These are phyloP conservation scores for Beauveria australis DNA, from an alignment of 2,329 filamentous ascomycete species.

Conservation along the genomic window DNA sequence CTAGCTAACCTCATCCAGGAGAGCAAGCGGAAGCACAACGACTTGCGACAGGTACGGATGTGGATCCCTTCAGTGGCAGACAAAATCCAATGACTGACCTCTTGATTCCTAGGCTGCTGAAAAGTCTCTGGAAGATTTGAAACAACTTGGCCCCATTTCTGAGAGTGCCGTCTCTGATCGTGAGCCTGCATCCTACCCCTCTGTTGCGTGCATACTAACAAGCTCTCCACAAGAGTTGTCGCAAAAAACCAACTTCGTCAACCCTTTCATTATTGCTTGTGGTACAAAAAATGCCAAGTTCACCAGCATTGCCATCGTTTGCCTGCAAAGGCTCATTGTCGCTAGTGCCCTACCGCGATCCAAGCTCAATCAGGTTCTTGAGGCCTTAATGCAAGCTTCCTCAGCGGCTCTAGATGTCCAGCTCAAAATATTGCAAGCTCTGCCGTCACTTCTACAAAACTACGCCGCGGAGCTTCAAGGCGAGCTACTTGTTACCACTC, in stretches of 20 bases:
- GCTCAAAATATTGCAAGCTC: conserved; percentile 86
- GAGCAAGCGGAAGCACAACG: conserved; percentile 88
- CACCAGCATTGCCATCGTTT: conserved; percentile 77
- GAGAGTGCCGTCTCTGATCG: conserved; percentile 32
- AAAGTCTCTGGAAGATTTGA: conserved; percentile 86
- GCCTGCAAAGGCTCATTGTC: conserved; percentile 81
- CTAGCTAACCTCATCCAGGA: conserved; percentile 88
- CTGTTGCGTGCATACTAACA: conserved; percentile 13
- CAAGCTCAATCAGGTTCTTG: conserved; percentile 76
- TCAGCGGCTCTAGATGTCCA: conserved; percentile 80
- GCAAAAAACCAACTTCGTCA: conserved; percentile 74
- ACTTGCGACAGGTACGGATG: conserved; percentile 65
- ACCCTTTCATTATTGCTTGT: conserved; percentile 91
- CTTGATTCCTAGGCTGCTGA: conserved; percentile 63
- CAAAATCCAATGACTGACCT: neutral
- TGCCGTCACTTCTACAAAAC: conserved; percentile 84
- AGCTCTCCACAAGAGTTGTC: conserved; percentile 63
- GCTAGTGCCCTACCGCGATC: conserved; percentile 70
- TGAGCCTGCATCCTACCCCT: conserved; percentile 13
- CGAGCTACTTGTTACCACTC: conserved; percentile 68
- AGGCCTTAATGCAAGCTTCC: conserved; percentile 79
- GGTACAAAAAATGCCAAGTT: conserved; percentile 85
- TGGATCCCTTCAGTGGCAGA: neutral
- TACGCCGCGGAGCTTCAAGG: conserved; percentile 76
- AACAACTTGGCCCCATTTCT: conserved; percentile 31